phyloP scores from a whole-genome alignment of 257 asterid species.

The Nicotiana tabacum region DNA sequence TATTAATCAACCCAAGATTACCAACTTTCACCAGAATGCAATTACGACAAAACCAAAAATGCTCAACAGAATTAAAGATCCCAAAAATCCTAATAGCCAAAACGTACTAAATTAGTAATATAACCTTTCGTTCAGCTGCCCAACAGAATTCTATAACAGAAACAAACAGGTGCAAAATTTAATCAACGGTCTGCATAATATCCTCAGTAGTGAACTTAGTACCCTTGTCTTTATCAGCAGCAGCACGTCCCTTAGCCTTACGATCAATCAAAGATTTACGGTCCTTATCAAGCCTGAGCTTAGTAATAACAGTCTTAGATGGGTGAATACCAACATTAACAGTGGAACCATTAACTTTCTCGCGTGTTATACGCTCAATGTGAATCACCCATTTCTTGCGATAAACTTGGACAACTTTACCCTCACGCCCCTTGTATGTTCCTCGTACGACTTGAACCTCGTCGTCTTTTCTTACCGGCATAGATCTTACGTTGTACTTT shows the following conservation, averaged over 20 bases:
- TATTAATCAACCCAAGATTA: too few species aligned
- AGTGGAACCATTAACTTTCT: constrained; percentile 71
- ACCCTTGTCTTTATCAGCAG: constrained; percentile 68
- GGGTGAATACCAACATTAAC: constrained; percentile 72
- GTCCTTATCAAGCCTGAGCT: constrained; percentile 67
- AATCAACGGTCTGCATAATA: constrained; percentile 61
- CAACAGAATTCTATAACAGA: background rate
- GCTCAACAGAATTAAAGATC: too few species aligned
- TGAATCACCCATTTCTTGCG: constrained; percentile 77
- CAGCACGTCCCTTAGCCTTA: constrained; percentile 72
- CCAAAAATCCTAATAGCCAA: background rate
- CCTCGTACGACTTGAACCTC: constrained; percentile 76
- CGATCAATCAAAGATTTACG: constrained; percentile 58
- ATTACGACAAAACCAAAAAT: too few species aligned
- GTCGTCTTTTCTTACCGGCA: constrained; percentile 77
- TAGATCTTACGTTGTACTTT: constrained; percentile 64
- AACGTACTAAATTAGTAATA: background rate
- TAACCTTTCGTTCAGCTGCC: background rate
- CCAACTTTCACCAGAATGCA: too few species aligned
- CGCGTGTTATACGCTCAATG: constrained; percentile 67
- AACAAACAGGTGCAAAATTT: background rate
- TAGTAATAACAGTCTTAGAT: constrained; percentile 54
- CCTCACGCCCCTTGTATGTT: constrained; percentile 70
- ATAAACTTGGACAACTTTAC: constrained; percentile 61
- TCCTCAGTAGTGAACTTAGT: constrained; percentile 65